These are phyloP conservation scores for Sporothrix phasma DNA, from an alignment of 2,329 filamentous ascomycete species.

Conservation along the genomic window DNA sequence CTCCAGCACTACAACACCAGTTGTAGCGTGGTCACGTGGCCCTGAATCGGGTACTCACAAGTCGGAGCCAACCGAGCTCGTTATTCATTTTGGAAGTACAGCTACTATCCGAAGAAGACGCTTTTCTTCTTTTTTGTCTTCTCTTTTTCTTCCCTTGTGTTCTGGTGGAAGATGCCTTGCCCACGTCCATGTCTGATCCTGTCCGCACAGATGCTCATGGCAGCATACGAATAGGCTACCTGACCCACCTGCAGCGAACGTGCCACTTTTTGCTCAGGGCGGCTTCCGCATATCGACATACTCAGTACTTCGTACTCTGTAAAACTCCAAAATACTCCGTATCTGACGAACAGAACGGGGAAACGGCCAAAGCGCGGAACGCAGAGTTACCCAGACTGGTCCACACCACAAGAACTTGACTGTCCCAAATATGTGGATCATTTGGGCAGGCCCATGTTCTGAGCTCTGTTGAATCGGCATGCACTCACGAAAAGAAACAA, in stretches of 20 bases:
- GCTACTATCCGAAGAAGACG: not conserved
- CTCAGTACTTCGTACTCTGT: no score
- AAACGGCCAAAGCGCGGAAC: constrained; percentile 2
- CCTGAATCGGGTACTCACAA: no score
- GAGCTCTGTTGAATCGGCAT: not conserved
- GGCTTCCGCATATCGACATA: not conserved
- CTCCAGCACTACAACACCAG: not conserved
- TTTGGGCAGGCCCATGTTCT: not conserved
- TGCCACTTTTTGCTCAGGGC: not conserved
- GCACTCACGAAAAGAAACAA: not conserved
- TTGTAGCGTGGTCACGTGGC: not conserved
- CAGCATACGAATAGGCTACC: no score
- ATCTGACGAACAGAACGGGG: not conserved
- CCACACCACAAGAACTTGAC: not conserved
- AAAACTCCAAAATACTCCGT: no score
- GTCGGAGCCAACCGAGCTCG: not conserved
- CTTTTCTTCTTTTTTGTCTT: not conserved
- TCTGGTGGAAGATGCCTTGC: not conserved
- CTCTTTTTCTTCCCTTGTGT: not conserved
- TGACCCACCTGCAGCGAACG: not conserved
- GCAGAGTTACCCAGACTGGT: not conserved
- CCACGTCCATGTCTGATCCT: not conserved
- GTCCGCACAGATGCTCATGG: not conserved
- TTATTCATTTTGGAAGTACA: not conserved
- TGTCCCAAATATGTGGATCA: not conserved